A percentile compares a stretch with the other conserved stretches of the same genome.
Conservation (phyloP, 305 asterid genomes). For the Fraxinus greggii region DNA sequence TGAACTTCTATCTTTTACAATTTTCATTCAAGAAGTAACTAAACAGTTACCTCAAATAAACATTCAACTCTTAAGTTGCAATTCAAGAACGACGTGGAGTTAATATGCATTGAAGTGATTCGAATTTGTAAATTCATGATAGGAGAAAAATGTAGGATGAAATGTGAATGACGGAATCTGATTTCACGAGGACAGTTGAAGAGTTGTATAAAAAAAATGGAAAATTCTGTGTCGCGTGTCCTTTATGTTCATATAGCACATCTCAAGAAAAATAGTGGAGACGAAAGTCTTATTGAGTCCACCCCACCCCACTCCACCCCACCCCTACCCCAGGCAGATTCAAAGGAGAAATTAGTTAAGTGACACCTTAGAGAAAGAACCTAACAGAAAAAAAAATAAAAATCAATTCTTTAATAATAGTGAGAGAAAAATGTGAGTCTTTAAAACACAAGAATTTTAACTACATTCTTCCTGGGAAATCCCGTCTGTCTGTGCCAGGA, state of each 20-base stretch:
- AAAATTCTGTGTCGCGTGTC: too few species aligned
- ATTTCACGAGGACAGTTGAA: background rate
- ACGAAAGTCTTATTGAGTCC: background rate
- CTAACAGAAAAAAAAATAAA: slow-evolving; percentile 15
- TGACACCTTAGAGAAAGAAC: slow-evolving; percentile 7
- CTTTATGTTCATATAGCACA: too few species aligned
- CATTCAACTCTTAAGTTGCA: background rate
- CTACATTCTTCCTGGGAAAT: slow-evolving; percentile 26
- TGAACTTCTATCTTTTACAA: background rate
- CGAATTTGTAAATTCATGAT: background rate
- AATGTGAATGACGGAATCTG: background rate
- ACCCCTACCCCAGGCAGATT: background rate
- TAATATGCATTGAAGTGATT: background rate
- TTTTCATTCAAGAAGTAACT: background rate
- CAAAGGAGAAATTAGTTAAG: background rate
- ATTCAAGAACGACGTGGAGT: background rate
- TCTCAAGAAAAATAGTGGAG: background rate
- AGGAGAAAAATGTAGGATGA: background rate
- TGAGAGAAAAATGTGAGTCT: slow-evolving; percentile 13
- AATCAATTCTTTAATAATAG: slow-evolving; percentile 15
- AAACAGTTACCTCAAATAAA: background rate
- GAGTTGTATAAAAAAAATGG: background rate
- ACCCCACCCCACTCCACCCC: background rate
- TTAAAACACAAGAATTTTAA: background rate
- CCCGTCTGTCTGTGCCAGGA: slow-evolving; percentile 23